Base-by-base conservation (phyloP, 352 stramenopile species). In the Stramenopiles sp. region DNA sequence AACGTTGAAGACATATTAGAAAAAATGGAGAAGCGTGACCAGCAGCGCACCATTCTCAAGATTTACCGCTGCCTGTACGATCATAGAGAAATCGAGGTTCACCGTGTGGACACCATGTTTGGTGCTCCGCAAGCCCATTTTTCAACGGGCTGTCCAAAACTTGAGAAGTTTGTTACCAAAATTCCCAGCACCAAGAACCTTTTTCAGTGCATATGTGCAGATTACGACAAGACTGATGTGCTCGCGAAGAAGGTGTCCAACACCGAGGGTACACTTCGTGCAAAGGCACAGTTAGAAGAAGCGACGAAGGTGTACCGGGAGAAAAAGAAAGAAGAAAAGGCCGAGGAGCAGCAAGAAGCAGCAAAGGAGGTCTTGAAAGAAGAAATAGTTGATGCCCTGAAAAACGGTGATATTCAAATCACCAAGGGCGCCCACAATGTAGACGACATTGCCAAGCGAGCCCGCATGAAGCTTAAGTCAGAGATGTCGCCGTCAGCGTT, bases 121-220 rank as follows among this genome's bases (percentile, higher is more conserved):
- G 43, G 43, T 25, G 43, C 25, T 63, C 43, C n/a, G n/a, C n/a
- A n/a, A n/a, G n/a, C n/a, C n/a, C n/a, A n/a, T n/a, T n/a, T n/a
- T n/a, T n/a, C n/a, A n/a, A n/a, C n/a, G n/a, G n/a, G n/a, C n/a
- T n/a, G n/a, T n/a, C n/a, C n/a, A n/a, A n/a, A n/a, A n/a, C n/a
- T n/a, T n/a, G n/a, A n/a, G n/a, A n/a, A n/a, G n/a, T n/a, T n/a
- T n/a, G n/a, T n/a, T n/a, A n/a, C n/a, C n/a, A n/a, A n/a, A n/a
- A n/a, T n/a, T n/a, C n/a, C n/a, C n/a, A n/a, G n/a, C n/a, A n/a
- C n/a, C n/a, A n/a, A n/a, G n/a, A n/a, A n/a, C n/a, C n/a, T n/a
- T n/a, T n/a, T n/a, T n/a, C n/a, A n/a, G n/a, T 71, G 53, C 12
- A 71, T 71, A 35, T 71, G 53, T 71, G 53, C 2, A 35, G 53